These are phyloP conservation scores for Russula griseocarnosa DNA, from an alignment of 768 basidiomycete genomes.

Conservation along the genomic window DNA sequence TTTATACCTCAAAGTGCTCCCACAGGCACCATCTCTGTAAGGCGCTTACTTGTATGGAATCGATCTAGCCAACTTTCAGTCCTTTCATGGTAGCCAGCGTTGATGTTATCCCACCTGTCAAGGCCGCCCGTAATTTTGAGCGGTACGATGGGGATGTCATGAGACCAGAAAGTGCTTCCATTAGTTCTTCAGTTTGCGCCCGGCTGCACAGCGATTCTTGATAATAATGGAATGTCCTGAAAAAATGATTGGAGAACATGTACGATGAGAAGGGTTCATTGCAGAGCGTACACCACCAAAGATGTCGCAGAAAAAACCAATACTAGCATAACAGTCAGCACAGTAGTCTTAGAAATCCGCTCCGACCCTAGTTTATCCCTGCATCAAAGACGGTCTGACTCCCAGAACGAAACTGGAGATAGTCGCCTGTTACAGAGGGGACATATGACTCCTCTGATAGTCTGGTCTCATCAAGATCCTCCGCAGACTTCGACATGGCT, in stretches of 20 bases:
- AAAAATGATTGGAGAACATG: no score
- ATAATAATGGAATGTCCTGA: no score
- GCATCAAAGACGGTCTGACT: slow-evolving; percentile 72
- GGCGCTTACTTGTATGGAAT: neutral
- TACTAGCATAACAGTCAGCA: slow-evolving; percentile 9
- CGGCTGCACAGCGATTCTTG: no score
- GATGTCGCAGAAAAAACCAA: neutral
- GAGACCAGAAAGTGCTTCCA: neutral
- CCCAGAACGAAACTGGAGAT: slow-evolving; percentile 44
- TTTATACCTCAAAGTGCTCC: slow-evolving; percentile 1
- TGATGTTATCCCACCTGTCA: neutral
- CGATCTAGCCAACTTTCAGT: neutral
- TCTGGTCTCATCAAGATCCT: slow-evolving; percentile 83
- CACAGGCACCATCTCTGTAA: neutral
- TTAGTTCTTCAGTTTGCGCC: slow-evolving; percentile 2
- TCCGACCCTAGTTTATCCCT: slow-evolving; percentile 39
- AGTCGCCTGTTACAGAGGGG: slow-evolving; percentile 59
- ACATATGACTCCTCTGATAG: slow-evolving; percentile 78
- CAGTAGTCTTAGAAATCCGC: neutral
- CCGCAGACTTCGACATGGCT: slow-evolving; percentile 94
- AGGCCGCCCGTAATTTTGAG: neutral
- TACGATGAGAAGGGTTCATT: no score
- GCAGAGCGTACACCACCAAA: neutral
- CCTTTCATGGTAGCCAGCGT: neutral
- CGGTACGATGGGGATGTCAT: no score